Percentiles rank a stretch among this genome's conserved stretches.
Evolutionary conservation across 148 eudicot genomes (phyloP).

Genomic region (Diospyros lotus): DNA sequence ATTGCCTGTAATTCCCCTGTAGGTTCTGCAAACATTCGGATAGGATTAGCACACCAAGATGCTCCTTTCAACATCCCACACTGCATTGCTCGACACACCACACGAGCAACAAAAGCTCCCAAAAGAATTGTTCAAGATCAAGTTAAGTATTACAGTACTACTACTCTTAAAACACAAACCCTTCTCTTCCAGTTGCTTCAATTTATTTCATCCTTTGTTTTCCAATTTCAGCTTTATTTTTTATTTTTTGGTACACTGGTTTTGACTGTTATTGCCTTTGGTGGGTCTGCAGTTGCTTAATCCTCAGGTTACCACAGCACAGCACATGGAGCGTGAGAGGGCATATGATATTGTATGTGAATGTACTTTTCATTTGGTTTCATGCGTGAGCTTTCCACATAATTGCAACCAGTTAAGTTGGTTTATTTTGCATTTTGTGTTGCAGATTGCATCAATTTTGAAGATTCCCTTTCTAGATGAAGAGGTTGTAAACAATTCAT

Average conservation of each 20-base stretch:
- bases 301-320: constrained; percentile 87
- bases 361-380: neutral
- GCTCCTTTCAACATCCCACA: constrained; percentile 73
- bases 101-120: constrained; percentile 64
- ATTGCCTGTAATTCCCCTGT: no score
- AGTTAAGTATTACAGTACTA: constrained; percentile 26
- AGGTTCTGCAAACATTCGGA: constrained; percentile 89
- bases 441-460: constrained; percentile 77
- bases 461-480: constrained; percentile 78
- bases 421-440: neutral
- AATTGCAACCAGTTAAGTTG: neutral
- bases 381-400: neutral
- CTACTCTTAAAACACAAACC: neutral
- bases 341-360: constrained; percentile 77
- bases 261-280: constrained; percentile 3
- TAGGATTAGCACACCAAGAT: constrained; percentile 80
- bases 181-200: neutral
- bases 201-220: neutral
- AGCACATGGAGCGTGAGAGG: constrained; percentile 89
- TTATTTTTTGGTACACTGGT: neutral
- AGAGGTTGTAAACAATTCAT: constrained; percentile 60
- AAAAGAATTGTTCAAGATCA: constrained; percentile 75
- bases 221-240: neutral
- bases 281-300: constrained; percentile 62
- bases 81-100: constrained; percentile 81